These are phyloP conservation scores for Penicillium odoratum DNA, from an alignment of 495 filamentous ascomycete species.

Conservation along the genomic window DNA sequence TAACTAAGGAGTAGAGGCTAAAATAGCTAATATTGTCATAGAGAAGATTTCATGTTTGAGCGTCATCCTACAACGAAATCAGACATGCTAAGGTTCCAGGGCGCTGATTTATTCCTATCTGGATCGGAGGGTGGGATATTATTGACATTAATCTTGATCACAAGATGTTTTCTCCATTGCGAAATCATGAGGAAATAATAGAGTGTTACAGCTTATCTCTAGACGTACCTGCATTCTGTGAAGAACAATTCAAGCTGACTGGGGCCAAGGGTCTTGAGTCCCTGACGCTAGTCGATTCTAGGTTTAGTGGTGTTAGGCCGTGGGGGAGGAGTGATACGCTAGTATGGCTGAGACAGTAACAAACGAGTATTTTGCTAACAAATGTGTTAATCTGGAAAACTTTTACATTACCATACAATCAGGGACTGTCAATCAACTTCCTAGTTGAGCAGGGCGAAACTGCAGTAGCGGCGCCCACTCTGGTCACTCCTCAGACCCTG, in stretches of 20 bases:
- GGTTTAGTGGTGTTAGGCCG: constrained; percentile 5
- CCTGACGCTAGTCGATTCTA: constrained; percentile 24
- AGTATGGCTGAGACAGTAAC: constrained; percentile 1
- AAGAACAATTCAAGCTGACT: not conserved
- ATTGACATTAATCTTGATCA: not conserved
- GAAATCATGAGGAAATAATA: not conserved
- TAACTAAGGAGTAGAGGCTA: no score
- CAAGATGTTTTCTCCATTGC: not conserved
- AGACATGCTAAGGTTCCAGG: not conserved
- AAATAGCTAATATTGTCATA: no score
- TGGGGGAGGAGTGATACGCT: constrained; percentile 7
- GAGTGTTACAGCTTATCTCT: not conserved
- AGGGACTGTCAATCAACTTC: constrained; percentile 3
- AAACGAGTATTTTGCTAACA: not conserved
- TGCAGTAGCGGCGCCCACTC: not conserved
- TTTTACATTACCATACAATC: constrained; percentile 1
- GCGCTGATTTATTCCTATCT: constrained; percentile 10
- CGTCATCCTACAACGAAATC: not conserved
- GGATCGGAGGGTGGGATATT: constrained; percentile 7
- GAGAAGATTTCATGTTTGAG: no score
- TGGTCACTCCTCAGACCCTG: not conserved
- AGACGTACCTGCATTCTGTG: not conserved
- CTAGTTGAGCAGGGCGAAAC: not conserved
- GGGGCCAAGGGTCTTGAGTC: constrained; percentile 17
- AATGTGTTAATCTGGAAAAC: not conserved